phyloP scores from a whole-genome alignment of 352 stramenopile species.

The Globisporangium polare region DNA sequence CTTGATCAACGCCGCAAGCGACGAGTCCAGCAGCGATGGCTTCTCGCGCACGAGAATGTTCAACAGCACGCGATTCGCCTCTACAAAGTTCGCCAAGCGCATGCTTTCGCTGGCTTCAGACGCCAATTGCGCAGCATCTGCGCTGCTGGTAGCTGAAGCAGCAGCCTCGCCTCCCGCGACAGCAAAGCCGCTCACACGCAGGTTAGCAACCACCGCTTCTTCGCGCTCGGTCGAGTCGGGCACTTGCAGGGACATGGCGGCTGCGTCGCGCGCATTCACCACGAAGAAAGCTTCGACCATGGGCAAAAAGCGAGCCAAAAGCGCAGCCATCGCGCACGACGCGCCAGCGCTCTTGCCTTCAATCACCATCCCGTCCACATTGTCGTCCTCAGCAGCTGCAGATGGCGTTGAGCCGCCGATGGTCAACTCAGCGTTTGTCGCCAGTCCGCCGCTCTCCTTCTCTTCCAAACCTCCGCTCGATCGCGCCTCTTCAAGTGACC shows the following conservation, averaged over 20 bases:
- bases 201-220: conserved; percentile 68
- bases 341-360: conserved; percentile 85
- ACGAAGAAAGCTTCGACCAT: conserved; percentile 99
- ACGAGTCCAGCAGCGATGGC: conserved; percentile 94
- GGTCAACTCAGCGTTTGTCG: background rate
- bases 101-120: conserved; percentile 63
- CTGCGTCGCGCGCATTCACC: conserved; percentile 90
- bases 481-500: conserved; percentile 70
- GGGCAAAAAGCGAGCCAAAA: conserved; percentile 96
- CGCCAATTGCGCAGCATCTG: conserved; percentile 23
- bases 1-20: conserved; percentile 94
- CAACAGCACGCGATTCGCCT: conserved; percentile 94
- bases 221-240: conserved; percentile 74
- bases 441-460: conserved; percentile 20
- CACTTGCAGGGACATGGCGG: conserved; percentile 69
- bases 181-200: conserved; percentile 57
- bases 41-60: conserved; percentile 98
- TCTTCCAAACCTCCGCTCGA: conserved; percentile 73
- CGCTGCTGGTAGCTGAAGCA: conserved; percentile 12
- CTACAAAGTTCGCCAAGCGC: conserved; percentile 91
- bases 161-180: conserved; percentile 29
- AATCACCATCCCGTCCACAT: conserved; percentile 72
- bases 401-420: conserved; percentile 9
- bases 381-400: conserved; percentile 62
- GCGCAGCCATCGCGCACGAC: conserved; percentile 88